Evolutionary conservation across 148 eudicot genomes (phyloP), one percentile per base, ranked within the genome.

Genomic region (Camellia sinensis): DNA sequence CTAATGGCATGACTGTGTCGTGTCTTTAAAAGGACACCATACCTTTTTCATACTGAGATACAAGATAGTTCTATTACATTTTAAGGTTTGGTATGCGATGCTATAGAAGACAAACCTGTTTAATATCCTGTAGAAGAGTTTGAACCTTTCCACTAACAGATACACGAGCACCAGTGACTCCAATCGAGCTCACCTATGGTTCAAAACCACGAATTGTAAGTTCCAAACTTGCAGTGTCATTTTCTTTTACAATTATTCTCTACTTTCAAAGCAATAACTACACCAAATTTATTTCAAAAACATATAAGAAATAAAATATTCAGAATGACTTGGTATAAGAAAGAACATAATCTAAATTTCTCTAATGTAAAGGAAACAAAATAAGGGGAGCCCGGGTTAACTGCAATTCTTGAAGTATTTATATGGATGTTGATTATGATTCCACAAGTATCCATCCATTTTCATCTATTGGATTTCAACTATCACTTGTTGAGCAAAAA

Each of bases 81-180:
- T 66, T 40, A 3, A 10, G 19, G 43, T 17, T 57, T 12, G 10
- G 53, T 44, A 57, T 3, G 45, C 59, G 17, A 7, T 6, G 37
- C 43, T 61, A n/a, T 56, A 77, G 65, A 83, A 75, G 63, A 71
- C 89, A 57, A 63, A 95, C 98, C 98, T 92, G 87, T 85, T 92
- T 93, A 68, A 95, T 87, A 18, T 93, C 97, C 53, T 68, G 61
- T 54, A 95, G 89, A 63, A 95, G 94, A 69, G 86, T 76, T 83
- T 90, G 83, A 80, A 95, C 98, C 80, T 85, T 88, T 2, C 5
- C 76, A 48, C 97, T 89, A 40, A 95, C 98, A 77, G 89, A 85
- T 72, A 90, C 81, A 74, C 98, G 96, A 76, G 98, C 91, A 79
- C 97, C 98, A 12, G 97, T 92, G 48, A 95, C 98, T 79, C 98